Base-by-base conservation (phyloP, 2,329 filamentous ascomycete genomes). In the Colletotrichum brevisporum region DNA sequence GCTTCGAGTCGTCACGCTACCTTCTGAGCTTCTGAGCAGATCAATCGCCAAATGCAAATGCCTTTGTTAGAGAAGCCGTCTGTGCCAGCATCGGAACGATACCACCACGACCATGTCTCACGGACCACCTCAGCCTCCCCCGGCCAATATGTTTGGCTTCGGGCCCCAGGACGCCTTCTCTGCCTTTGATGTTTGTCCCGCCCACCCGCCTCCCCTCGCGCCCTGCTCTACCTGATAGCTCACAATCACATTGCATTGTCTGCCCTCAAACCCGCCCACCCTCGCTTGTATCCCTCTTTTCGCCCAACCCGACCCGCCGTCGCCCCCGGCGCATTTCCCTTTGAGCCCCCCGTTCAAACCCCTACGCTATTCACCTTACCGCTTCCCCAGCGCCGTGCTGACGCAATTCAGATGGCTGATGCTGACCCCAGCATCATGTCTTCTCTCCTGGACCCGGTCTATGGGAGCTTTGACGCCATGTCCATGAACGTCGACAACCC, bases 401-500 rank as follows among this genome's bases (percentile, higher is more conserved):
- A 70, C 70, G 61, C 55, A 70, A 71, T 71, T 59, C 69, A 72
- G 71, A 69, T 72, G 69, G 71, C 65, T n/a, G 75, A 80, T 36
- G 67, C 63, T 70, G 73, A 74, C 62, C 74, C 78, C 71, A 79
- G 83, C 71, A 77, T 85, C 58, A 84, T 86, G 80, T 76, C 79
- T 26, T 74, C 84, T 31, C 76, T 86, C 63, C 82, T 86, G 63
- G 80, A 80, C 69, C 76, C 78, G 75, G 76, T 85, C 5, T 67
- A 62, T 59, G 75, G 74, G 65, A 66, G 75, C 50, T 80, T 81
- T 60, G 76, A 76, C 68, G 76, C 81, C 69, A 78, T 86, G 71
- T 75, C 82, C 53, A 84, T 86, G 80, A 78, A 74, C 63, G 74
- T 86, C 73, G 83, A 85, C 68, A 71, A 71, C 56, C 48, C 70